Percentiles rank a stretch among this genome's conserved stretches.
Conservation (phyloP, 371 early-diverging fungal species). For the Actinomortierella ambigua region DNA sequence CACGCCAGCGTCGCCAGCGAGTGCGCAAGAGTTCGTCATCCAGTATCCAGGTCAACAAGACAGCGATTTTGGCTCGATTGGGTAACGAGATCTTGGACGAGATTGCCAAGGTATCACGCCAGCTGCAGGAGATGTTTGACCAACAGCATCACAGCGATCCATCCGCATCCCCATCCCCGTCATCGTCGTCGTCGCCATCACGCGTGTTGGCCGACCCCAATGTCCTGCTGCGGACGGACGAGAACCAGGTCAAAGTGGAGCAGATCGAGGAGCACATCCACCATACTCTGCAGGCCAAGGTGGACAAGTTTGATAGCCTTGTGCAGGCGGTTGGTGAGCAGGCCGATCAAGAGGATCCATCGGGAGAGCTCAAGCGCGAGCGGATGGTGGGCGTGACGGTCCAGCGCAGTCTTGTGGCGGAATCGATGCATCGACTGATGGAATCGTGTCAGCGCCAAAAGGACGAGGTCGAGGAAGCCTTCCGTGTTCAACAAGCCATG, state of each 20-base stretch:
- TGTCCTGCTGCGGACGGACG: too few relatives aligned
- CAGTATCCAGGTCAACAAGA: constrained; percentile 11
- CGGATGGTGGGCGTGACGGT: constrained; percentile 41
- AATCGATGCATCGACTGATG: constrained; percentile 36
- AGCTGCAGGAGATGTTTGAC: constrained; percentile 40
- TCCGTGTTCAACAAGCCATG: constrained; percentile 32
- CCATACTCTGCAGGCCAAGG: constrained; percentile 27
- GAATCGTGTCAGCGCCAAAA: constrained; percentile 31
- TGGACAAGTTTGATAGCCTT: constrained; percentile 28
- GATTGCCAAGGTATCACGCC: constrained; percentile 25
- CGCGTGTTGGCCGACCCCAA: too few relatives aligned
- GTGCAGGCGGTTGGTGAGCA: constrained; percentile 20
- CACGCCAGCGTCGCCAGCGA: too few relatives aligned
- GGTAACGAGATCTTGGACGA: constrained; percentile 41
- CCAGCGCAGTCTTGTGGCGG: constrained; percentile 39
- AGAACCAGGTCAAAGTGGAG: constrained; percentile 16
- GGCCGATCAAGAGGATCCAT: constrained; percentile 19
- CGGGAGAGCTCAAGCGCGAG: constrained; percentile 8
- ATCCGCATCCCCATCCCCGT: too few relatives aligned
- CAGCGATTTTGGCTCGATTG: constrained; percentile 27
- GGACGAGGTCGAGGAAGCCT: constrained; percentile 31
- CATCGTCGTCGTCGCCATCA: too few relatives aligned
- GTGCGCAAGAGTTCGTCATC: too few relatives aligned
- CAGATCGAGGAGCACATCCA: constrained; percentile 28
- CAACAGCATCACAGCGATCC: constrained; percentile 19